These are phyloP conservation scores for Ophiostoma quercus DNA, from an alignment of 2,329 filamentous ascomycete species.

Conservation along the genomic window DNA sequence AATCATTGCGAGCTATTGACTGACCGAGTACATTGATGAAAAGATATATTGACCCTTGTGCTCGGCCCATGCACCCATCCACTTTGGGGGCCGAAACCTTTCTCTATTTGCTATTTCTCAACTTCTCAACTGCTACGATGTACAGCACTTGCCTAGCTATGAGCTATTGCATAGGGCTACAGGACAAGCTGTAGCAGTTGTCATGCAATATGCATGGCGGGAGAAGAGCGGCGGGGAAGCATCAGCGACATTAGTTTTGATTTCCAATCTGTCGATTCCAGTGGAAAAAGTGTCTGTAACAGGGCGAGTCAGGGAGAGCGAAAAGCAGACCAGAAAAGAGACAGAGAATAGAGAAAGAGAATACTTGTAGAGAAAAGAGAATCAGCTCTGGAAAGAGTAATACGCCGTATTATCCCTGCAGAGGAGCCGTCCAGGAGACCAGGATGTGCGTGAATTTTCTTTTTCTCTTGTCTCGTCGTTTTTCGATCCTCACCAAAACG, in stretches of 20 bases:
- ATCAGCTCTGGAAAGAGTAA: constrained; percentile 6
- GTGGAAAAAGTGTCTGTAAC: neutral
- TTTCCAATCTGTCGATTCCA: neutral
- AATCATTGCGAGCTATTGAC: neutral
- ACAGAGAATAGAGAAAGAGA: neutral
- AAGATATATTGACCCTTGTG: neutral
- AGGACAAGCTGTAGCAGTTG: neutral
- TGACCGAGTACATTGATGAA: neutral
- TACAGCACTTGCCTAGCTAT: neutral
- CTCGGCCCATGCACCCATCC: constrained; percentile 1
- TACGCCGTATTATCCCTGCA: constrained; percentile 7
- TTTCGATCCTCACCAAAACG: neutral
- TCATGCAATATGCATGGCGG: constrained; percentile 2
- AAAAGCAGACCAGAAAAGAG: too few species aligned
- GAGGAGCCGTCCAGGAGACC: neutral
- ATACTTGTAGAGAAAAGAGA: neutral
- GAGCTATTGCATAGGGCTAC: constrained; percentile 11
- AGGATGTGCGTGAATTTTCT: neutral
- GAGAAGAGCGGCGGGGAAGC: neutral
- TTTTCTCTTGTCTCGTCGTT: neutral
- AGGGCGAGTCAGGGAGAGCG: too few species aligned
- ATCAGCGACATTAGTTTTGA: constrained; percentile 9
- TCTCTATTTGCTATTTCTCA: neutral
- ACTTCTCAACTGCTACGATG: neutral
- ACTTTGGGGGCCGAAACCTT: constrained; percentile 2